Conservation (phyloP, 176 grass and related monocot species). For the Saccharum officinarum region DNA sequence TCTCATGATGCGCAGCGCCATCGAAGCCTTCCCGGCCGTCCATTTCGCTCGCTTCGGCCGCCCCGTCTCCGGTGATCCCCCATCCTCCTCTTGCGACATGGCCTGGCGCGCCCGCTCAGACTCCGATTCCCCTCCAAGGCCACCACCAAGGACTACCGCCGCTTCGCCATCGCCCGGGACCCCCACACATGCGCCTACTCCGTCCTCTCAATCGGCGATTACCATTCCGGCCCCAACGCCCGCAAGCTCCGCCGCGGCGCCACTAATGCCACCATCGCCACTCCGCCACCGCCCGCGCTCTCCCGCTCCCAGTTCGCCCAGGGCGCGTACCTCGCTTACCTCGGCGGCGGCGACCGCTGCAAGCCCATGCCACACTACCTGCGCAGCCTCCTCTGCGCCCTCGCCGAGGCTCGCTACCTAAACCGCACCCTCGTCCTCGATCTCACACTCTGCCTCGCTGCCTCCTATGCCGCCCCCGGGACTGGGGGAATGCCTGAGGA, state of each 20-base stretch:
- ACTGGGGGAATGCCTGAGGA: slow-evolving; percentile 56
- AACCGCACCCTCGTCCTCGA: slow-evolving; percentile 74
- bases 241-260: slow-evolving; percentile 47
- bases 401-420: slow-evolving; percentile 67
- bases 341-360: slow-evolving; percentile 72
- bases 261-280: slow-evolving; percentile 29
- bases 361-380: slow-evolving; percentile 81
- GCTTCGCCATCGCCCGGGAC: slow-evolving; percentile 58
- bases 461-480: slow-evolving; percentile 18
- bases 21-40: slow-evolving; percentile 61
- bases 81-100: slow-evolving; percentile 62
- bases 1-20: slow-evolving; percentile 64
- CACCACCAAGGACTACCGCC: slow-evolving; percentile 75
- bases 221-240: slow-evolving; percentile 67
- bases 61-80: slow-evolving; percentile 43
- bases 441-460: slow-evolving; percentile 62
- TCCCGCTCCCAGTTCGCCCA: slow-evolving; percentile 48
- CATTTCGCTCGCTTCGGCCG: slow-evolving; percentile 80
- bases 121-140: slow-evolving; percentile 34
- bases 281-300: slow-evolving; percentile 35
- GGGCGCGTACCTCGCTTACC: slow-evolving; percentile 63
- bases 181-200: slow-evolving; percentile 48
- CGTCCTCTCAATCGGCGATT: slow-evolving; percentile 56
- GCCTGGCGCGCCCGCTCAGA: slow-evolving; percentile 60
- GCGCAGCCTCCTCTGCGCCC: slow-evolving; percentile 71